Evolutionary conservation across 352 stramenopile species (phyloP).

Genomic region (Pythium vanterpoolii): DNA sequence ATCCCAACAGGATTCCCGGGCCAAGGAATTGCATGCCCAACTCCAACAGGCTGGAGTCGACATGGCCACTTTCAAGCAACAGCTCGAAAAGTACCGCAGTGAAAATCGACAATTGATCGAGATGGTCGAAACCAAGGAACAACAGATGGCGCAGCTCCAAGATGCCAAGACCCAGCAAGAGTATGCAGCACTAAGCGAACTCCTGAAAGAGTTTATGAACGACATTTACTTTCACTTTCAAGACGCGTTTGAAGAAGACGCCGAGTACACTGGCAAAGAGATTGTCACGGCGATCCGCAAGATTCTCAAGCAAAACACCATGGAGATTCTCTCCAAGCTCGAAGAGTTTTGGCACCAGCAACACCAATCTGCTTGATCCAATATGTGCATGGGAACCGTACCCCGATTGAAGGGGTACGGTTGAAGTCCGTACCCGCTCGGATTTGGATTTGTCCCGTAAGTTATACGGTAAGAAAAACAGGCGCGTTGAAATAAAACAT

Average conservation of each 20-base stretch:
- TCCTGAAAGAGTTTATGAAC: conserved; percentile 88
- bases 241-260: conserved; percentile 80
- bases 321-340: conserved; percentile 68
- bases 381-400: background rate
- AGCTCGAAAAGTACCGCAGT: conserved; percentile 39
- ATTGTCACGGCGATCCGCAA: conserved; percentile 80
- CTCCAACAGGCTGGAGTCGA: conserved; percentile 47
- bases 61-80: conserved; percentile 33
- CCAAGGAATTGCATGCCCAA: conserved; percentile 46
- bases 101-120: conserved; percentile 52
- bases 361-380: conserved; percentile 4
- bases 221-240: conserved; percentile 87
- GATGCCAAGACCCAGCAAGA: conserved; percentile 48
- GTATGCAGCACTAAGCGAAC: conserved; percentile 51
- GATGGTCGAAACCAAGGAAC: conserved; percentile 40
- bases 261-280: conserved; percentile 79
- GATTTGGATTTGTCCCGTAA: background rate
- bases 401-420: conserved; percentile 1
- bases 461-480: background rate
- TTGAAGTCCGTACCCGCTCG: background rate
- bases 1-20: conserved; percentile 39
- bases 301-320: conserved; percentile 84
- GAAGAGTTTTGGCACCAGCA: conserved; percentile 73
- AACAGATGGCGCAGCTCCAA: conserved; percentile 45
- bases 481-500: conserved; percentile 1